Conservation (phyloP, 1,139 yeast genomes). For the Candida sojae region DNA sequence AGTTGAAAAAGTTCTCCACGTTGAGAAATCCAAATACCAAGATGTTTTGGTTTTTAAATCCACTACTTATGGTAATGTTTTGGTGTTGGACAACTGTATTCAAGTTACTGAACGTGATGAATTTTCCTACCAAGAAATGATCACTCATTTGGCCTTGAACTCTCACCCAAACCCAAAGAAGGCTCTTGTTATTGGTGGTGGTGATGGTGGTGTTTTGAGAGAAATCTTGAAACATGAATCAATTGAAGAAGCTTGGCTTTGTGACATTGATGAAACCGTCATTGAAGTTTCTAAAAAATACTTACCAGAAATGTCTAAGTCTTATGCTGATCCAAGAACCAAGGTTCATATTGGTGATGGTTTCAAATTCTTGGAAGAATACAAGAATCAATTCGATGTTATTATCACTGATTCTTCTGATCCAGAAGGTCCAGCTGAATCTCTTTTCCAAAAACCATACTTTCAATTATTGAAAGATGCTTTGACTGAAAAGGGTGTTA, state of each 20-base stretch:
- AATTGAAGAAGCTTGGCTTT: constrained; percentile 83
- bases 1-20: constrained; percentile 80
- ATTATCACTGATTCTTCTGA: constrained; percentile 94
- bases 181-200: constrained; percentile 93
- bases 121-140: constrained; percentile 94
- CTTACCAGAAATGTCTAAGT: constrained; percentile 81
- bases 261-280: constrained; percentile 92
- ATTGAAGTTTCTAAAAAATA: constrained; percentile 79
- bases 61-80: constrained; percentile 85
- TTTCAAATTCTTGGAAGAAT: constrained; percentile 81
- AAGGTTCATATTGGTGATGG: constrained; percentile 88
- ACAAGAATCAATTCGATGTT: constrained; percentile 74
- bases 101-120: constrained; percentile 96
- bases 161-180: constrained; percentile 89
- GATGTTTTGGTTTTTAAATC: constrained; percentile 88
- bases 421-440: constrained; percentile 96
- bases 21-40: constrained; percentile 82
- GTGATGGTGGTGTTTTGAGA: constrained; percentile 95
- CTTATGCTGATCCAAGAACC: constrained; percentile 80
- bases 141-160: constrained; percentile 84
- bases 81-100: constrained; percentile 87
- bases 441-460: constrained; percentile 83
- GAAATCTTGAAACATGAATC: constrained; percentile 85
- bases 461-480: constrained; percentile 79
- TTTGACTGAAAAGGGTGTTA: constrained; percentile 82